Conservation (phyloP, 306 rosid species). For the Vigna angularis region DNA sequence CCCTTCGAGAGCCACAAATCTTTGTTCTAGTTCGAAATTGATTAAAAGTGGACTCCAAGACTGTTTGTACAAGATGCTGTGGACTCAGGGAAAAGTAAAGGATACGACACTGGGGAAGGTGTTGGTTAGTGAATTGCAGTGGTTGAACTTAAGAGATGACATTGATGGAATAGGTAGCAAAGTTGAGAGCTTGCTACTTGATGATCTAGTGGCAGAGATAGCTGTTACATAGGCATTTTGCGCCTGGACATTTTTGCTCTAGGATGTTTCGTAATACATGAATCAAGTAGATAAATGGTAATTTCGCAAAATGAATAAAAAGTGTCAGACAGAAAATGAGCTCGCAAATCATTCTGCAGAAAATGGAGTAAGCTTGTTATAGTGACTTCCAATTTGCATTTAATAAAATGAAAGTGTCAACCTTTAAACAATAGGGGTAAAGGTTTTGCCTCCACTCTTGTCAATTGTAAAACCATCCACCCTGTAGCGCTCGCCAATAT, state of each 20-base stretch:
- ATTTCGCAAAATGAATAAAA: constrained; percentile 53
- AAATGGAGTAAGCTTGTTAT: neutral
- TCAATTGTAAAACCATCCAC: neutral
- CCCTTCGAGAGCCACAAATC: neutral
- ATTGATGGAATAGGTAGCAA: constrained; percentile 61
- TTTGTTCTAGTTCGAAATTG: neutral
- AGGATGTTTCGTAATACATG: constrained; percentile 42
- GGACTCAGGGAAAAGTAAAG: constrained; percentile 50
- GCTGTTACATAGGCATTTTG: constrained; percentile 48
- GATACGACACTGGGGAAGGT: constrained; percentile 54
- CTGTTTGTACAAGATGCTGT: constrained; percentile 34
- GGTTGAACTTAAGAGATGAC: constrained; percentile 61
- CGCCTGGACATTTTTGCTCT: constrained; percentile 35
- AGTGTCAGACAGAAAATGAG: neutral
- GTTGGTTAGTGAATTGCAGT: constrained; percentile 50
- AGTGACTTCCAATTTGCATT: neutral
- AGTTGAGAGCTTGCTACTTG: constrained; percentile 60
- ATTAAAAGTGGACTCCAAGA: constrained; percentile 7
- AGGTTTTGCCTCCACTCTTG: neutral
- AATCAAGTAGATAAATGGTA: constrained; percentile 47
- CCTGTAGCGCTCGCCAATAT: neutral
- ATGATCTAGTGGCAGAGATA: constrained; percentile 69
- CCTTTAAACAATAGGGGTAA: neutral
- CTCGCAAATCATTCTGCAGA: neutral
- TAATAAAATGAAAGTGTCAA: neutral